These are phyloP conservation scores for Rhizopus microsporus DNA, from an alignment of 371 early-diverging fungal genomes.

Conservation along the genomic window DNA sequence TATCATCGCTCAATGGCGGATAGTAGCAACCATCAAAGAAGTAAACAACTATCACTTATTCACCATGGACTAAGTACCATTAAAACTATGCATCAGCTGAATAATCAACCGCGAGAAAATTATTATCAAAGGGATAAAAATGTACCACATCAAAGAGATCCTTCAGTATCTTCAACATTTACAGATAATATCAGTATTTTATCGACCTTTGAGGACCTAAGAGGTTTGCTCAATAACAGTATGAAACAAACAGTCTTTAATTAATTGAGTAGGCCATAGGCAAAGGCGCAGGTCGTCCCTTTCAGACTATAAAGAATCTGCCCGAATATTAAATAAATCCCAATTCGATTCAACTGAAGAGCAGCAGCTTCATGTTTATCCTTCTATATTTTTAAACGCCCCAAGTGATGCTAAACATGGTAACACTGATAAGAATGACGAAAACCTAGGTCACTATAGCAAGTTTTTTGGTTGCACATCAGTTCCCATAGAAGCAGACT, in stretches of 20 bases:
- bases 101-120: constrained; percentile 11
- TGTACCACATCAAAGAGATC: constrained; percentile 3
- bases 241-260: not conserved
- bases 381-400: constrained; percentile 25
- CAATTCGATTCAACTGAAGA: constrained; percentile 3
- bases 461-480: constrained; percentile 9
- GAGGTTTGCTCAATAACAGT: not conserved
- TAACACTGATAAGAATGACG: not conserved
- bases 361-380: constrained; percentile 23
- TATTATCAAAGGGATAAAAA: not conserved
- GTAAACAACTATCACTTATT: not conserved
- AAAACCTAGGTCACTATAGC: not conserved
- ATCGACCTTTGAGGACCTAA: constrained; percentile 10
- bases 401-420: not conserved
- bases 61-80: not conserved
- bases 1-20: not conserved
- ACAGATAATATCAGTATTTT: constrained; percentile 11
- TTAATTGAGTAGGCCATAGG: constrained; percentile 2
- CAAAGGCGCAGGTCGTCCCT: constrained; percentile 15
- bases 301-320: constrained; percentile 19
- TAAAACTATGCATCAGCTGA: not conserved
- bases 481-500: constrained; percentile 6
- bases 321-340: constrained; percentile 14
- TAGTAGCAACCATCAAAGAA: not conserved
- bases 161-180: constrained; percentile 13